phyloP scores from a whole-genome alignment of 2,329 filamentous ascomycete species.

The Cyclaneusma minus region DNA sequence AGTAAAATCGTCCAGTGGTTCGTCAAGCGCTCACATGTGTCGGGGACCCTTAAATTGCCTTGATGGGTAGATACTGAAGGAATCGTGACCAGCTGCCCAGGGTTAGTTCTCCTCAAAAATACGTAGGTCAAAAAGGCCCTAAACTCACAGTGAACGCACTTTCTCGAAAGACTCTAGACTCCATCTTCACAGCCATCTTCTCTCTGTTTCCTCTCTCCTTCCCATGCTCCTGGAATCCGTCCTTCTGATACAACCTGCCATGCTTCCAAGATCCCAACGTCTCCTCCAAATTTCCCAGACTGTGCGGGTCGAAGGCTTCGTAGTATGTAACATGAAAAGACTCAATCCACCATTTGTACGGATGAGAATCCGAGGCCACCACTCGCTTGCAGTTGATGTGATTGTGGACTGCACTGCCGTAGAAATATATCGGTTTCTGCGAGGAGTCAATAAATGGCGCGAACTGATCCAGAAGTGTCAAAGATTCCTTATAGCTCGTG shows the following conservation, averaged over 20 bases:
- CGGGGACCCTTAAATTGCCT: neutral
- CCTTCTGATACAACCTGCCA: slow-evolving; percentile 4
- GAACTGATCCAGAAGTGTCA: too few species aligned
- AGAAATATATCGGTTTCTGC: too few species aligned
- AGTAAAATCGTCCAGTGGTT: slow-evolving; percentile 5
- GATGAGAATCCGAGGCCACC: neutral
- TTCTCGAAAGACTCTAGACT: slow-evolving; percentile 3
- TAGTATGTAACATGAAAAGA: slow-evolving; percentile 6
- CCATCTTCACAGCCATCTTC: neutral
- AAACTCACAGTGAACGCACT: slow-evolving; percentile 5
- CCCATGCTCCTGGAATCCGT: neutral
- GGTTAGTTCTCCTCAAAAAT: neutral
- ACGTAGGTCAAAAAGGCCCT: neutral
- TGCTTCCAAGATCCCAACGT: slow-evolving; percentile 3
- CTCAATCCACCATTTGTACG: neutral
- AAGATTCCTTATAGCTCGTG: too few species aligned
- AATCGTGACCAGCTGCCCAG: slow-evolving; percentile 1
- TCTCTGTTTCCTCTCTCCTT: neutral
- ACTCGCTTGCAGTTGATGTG: neutral
- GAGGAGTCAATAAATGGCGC: too few species aligned
- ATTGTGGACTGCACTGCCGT: too few species aligned
- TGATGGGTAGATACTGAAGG: neutral
- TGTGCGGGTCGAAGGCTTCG: slow-evolving; percentile 2
- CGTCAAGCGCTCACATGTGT: neutral
- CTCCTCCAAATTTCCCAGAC: slow-evolving; percentile 3